These are phyloP conservation scores for Thinopyrum elongatum DNA, from an alignment of 176 grass and related monocot genomes.

Conservation along the genomic window DNA sequence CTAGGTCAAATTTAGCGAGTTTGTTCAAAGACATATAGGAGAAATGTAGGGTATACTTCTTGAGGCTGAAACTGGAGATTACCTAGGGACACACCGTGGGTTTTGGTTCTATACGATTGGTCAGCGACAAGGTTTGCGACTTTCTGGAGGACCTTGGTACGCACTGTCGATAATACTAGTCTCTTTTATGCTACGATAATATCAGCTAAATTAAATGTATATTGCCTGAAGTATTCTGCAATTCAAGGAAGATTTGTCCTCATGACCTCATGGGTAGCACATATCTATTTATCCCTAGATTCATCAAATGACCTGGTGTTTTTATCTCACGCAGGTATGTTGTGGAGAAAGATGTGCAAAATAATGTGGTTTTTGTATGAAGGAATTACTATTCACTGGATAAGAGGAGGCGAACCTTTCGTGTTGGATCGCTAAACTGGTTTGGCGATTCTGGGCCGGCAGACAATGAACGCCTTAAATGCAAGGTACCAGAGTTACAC, in stretches of 20 bases:
- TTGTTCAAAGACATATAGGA: slow-evolving; percentile 91
- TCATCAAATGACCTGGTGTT: background rate
- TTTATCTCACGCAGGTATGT: slow-evolving; percentile 63
- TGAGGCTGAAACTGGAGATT: slow-evolving; percentile 95
- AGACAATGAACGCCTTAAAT: slow-evolving; percentile 49
- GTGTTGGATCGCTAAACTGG: slow-evolving; percentile 80
- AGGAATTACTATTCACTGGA: slow-evolving; percentile 93
- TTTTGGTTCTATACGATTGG: slow-evolving; percentile 99
- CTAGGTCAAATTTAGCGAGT: slow-evolving; percentile 96
- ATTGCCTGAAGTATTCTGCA: background rate
- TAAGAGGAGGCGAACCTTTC: slow-evolving; percentile 74
- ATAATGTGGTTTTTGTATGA: slow-evolving; percentile 91
- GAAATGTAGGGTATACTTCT: slow-evolving; percentile 79
- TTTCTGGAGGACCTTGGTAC: slow-evolving; percentile 96
- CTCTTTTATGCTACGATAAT: background rate
- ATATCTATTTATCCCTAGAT: background rate
- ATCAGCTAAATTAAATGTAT: slow-evolving; percentile 28
- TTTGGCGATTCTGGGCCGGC: slow-evolving; percentile 52
- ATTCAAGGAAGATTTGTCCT: background rate
- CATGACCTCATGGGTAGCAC: too few relatives aligned
- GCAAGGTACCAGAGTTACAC: slow-evolving; percentile 65
- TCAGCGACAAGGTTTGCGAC: slow-evolving; percentile 77
- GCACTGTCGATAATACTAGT: background rate
- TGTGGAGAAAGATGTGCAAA: slow-evolving; percentile 84
- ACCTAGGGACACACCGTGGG: slow-evolving; percentile 76